Evolutionary conservation across 805 yeast species (phyloP), one percentile per base, ranked within the genome.

Genomic region (Saccharomycopsis sp.): DNA sequence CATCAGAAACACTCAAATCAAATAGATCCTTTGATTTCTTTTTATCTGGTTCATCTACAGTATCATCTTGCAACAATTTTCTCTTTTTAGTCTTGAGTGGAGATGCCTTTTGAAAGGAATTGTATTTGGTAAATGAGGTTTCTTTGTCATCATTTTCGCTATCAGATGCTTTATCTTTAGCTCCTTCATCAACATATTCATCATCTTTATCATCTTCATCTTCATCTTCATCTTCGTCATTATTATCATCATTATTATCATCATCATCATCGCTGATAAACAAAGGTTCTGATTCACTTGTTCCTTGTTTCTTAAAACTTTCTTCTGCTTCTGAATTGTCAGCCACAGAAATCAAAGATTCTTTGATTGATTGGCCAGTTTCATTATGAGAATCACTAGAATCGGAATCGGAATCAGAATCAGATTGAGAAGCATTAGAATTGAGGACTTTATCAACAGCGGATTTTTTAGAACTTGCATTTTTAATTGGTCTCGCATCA

Each of bases 21-120:
- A 45, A 42, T 14, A 42, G 19, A 29, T 42, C 41, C 19, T 40
- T 37, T 10, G 35, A 25, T n/a, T 33, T 36, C 9, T 25, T 36
- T 10, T 27, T 31, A 21, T 37, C 36, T 3, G 44, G 29, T 29
- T 41, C 37, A 25, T 34, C 29, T 31, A 15, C 23, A 13, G 20
- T n/a, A 15, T 29, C 30, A 12, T 31, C 36, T 21, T 21, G 37
- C 2, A 42, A 8, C 4, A 26, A 23, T 14, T 27, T 3, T 36
- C 44, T 36, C 26, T 41, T 41, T n/a, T n/a, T n/a, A n/a, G n/a
- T n/a, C n/a, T n/a, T n/a, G n/a, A n/a, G n/a, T n/a, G n/a, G n/a
- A 20, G 32, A 29, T 26, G 14, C 18, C 31, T 41, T 36, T 17
- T 27, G 12, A 28, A 28, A 17, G n/a, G 34, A 14, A 6, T 6